Percentiles rank a stretch among this genome's conserved stretches.
Conservation (phyloP, 257 asterid species). For the Fraxinus americana region DNA sequence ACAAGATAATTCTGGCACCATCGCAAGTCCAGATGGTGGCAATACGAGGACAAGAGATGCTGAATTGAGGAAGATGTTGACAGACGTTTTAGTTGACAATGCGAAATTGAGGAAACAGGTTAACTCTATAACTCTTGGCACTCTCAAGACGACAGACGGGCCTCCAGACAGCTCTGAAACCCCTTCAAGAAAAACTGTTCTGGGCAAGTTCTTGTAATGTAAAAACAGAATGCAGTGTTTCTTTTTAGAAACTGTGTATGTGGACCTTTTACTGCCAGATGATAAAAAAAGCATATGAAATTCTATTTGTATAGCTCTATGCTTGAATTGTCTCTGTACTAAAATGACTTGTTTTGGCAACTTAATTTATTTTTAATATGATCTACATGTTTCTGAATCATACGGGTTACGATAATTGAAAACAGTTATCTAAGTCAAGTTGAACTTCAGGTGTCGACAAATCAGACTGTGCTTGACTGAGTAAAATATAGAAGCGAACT, state of each 20-base stretch:
- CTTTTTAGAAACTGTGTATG: not conserved
- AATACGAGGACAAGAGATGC: conserved; percentile 20
- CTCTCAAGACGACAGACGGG: conserved; percentile 26
- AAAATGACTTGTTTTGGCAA: no score
- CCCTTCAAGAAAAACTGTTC: conserved; percentile 24
- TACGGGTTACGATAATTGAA: no score
- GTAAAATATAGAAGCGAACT: no score
- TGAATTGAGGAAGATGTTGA: conserved; percentile 59
- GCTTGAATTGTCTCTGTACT: no score
- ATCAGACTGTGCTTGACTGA: no score
- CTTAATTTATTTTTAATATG: no score
- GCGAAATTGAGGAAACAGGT: conserved; percentile 53
- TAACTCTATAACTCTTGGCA: conserved; percentile 36
- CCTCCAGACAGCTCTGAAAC: conserved; percentile 26
- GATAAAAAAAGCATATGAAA: not conserved
- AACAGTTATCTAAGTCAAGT: no score
- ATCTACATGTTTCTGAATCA: no score
- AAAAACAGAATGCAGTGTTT: not conserved
- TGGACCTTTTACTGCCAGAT: not conserved
- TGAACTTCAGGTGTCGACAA: no score
- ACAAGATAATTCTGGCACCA: conserved; percentile 28
- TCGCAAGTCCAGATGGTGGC: conserved; percentile 25
- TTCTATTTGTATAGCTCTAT: no score
- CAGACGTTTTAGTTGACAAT: conserved; percentile 48
- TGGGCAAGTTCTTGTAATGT: conserved; percentile 29